Evolutionary conservation across 257 asterid species (phyloP), one percentile per base, ranked within the genome.

Genomic region (Solanum megistacrolobum): DNA sequence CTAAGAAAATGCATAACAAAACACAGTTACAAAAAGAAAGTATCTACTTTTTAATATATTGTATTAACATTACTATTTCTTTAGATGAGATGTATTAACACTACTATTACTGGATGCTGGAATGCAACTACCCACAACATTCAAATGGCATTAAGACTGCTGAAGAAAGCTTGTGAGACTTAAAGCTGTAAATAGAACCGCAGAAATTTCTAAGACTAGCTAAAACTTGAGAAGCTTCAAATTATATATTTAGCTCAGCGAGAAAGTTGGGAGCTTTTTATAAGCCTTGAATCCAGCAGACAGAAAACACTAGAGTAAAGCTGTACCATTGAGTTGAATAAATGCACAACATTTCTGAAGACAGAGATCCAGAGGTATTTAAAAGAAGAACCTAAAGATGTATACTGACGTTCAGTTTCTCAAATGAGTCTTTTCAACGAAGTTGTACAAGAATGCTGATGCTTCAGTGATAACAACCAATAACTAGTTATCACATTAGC

Each of bases 1-100:
- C 99, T 97, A 89, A 83, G 43, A 31, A 91, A 86, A 89, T 87
- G 3, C 18, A 29, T 72, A 86, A 86, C 23, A 86, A 73, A 87
- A 84, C 55, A 34, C 52, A 18, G 89, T 86, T 83, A 87, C 48
- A 52, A 84, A 87, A 87, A 60, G 74, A 86, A 48, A 29, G 43
- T 29, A 5, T 31, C 41, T 31, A 48, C 10, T 43, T 79, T 27
- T 32, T 31, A 1, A 6, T 48, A 48, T 82, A 48, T 29, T 55
- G 41, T 52, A 82, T 82, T 82, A 48, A 82, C 86, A 48, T 66
- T 82, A 48, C 43, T 48, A 46, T 46, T 73, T 34, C 34, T 21
- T 3, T 35, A 75, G 32, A 75, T 36, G 20, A 74, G 3, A 74
- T 21, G 83, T 75, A 38, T 38, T 23, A 38, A 38, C 48, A 25